Conservation (phyloP, 2,329 filamentous ascomycete genomes). For the Podosphaera leucotricha region DNA sequence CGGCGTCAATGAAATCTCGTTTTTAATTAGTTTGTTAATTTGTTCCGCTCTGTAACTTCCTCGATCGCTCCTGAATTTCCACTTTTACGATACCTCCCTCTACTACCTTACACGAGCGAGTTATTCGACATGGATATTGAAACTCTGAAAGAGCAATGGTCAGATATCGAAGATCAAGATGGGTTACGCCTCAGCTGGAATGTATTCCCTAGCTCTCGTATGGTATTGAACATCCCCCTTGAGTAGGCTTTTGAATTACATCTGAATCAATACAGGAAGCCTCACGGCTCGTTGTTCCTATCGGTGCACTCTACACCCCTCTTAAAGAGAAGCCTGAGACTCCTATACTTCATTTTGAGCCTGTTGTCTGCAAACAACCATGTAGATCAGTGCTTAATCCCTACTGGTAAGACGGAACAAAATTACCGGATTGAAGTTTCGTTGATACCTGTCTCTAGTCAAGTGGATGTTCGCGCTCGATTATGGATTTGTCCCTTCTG, state of each 20-base stretch:
- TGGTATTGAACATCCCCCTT: conserved; percentile 33
- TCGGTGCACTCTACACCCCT: conserved; percentile 86
- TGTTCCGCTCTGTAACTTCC: neutral
- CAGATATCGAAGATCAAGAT: conserved; percentile 83
- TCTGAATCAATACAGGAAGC: conserved; percentile 45
- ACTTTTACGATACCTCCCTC: neutral
- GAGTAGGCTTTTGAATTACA: conserved; percentile 1
- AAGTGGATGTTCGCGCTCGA: conserved; percentile 61
- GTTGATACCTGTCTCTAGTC: conserved; percentile 24
- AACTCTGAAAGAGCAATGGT: conserved; percentile 15
- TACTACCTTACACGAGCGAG: neutral
- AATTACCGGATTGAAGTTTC: neutral
- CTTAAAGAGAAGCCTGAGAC: conserved; percentile 85
- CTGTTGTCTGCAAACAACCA: conserved; percentile 86
- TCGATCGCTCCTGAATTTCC: no score
- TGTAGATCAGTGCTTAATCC: conserved; percentile 92
- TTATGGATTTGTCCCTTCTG: conserved; percentile 85
- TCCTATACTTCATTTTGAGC: conserved; percentile 81
- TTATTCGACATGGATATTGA: conserved; percentile 12
- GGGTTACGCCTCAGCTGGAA: conserved; percentile 96
- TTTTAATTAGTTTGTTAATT: neutral
- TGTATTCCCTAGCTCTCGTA: conserved; percentile 90
- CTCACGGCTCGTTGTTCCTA: conserved; percentile 80
- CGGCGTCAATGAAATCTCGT: neutral
- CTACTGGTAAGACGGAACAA: conserved; percentile 46